Percentiles rank a stretch among this genome's conserved stretches.
phyloP scores from a whole-genome alignment of 495 filamentous ascomycete genomes.

The Penicillium cinerascens region DNA sequence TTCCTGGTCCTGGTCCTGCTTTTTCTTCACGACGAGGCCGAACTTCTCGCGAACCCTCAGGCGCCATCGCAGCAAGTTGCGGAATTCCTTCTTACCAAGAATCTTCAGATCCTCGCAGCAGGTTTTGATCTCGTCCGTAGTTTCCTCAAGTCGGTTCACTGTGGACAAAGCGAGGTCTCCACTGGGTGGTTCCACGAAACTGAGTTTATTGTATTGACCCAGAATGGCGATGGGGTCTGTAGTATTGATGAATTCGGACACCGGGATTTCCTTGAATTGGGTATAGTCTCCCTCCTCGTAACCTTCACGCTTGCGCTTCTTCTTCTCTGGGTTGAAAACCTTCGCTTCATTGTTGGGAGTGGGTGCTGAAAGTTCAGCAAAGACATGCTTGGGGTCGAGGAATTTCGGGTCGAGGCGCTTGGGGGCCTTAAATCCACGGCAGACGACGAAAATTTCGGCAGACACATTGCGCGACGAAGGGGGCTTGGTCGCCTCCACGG shows the following conservation, averaged over 20 bases:
- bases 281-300: constrained; percentile 96
- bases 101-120: constrained; percentile 90
- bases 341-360: constrained; percentile 96
- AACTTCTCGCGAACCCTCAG: constrained; percentile 88
- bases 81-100: constrained; percentile 91
- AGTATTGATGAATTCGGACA: constrained; percentile 92
- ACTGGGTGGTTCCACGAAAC: constrained; percentile 70
- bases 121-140: constrained; percentile 76
- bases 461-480: constrained; percentile 94
- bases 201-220: constrained; percentile 76
- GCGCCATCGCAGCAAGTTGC: constrained; percentile 87
- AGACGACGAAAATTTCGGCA: constrained; percentile 97
- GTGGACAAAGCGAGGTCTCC: constrained; percentile 85
- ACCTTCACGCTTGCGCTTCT: constrained; percentile 94
- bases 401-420: constrained; percentile 91
- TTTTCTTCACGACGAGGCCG: constrained; percentile 72
- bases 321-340: constrained; percentile 94
- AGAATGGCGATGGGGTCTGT: constrained; percentile 95
- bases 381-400: constrained; percentile 85
- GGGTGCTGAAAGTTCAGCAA: constrained; percentile 85
- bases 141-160: constrained; percentile 86
- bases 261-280: constrained; percentile 83
- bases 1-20: constrained; percentile 42
- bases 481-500: constrained; percentile 95
- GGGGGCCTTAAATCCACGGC: constrained; percentile 88